A percentile compares a stretch with the other conserved stretches of the same genome.
phyloP scores from a whole-genome alignment of 306 rosid genomes.

The Dryas drummondii region DNA sequence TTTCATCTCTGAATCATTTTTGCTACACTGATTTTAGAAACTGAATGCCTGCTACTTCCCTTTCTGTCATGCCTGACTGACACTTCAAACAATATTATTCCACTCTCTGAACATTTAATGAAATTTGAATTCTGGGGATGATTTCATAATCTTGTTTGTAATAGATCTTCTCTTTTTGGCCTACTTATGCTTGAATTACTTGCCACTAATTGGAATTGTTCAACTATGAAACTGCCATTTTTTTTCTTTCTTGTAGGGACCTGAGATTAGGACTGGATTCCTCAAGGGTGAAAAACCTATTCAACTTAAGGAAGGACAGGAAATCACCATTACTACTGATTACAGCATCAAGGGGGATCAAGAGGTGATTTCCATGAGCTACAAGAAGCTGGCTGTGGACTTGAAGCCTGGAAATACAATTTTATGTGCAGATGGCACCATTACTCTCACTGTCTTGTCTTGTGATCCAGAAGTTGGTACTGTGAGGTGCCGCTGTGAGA shows the following conservation, averaged over 20 bases:
- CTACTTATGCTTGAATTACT: background rate
- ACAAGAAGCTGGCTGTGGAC: conserved; percentile 78
- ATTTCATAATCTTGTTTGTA: background rate
- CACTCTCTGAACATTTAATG: background rate
- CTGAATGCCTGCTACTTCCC: background rate
- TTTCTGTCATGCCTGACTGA: background rate
- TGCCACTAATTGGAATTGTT: background rate
- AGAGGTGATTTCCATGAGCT: conserved; percentile 80
- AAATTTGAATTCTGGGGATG: background rate
- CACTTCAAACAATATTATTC: background rate
- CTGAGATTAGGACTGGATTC: conserved; percentile 96
- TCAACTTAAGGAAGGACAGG: conserved; percentile 92
- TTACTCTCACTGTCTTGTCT: conserved; percentile 76
- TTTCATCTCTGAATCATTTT: too few relatives aligned
- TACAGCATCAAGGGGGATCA: conserved; percentile 73
- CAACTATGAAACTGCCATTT: conserved; percentile 1
- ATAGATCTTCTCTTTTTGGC: background rate
- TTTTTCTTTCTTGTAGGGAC: conserved; percentile 60
- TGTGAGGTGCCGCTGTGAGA: conserved; percentile 84
- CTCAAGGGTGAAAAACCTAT: conserved; percentile 77
- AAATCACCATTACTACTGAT: conserved; percentile 76
- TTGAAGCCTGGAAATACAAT: conserved; percentile 81
- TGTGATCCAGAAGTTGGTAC: conserved; percentile 62
- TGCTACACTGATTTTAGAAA: background rate
- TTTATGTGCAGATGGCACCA: conserved; percentile 89